phyloP scores from a whole-genome alignment of 768 basidiomycete genomes.

The Tulasnella sp. region DNA sequence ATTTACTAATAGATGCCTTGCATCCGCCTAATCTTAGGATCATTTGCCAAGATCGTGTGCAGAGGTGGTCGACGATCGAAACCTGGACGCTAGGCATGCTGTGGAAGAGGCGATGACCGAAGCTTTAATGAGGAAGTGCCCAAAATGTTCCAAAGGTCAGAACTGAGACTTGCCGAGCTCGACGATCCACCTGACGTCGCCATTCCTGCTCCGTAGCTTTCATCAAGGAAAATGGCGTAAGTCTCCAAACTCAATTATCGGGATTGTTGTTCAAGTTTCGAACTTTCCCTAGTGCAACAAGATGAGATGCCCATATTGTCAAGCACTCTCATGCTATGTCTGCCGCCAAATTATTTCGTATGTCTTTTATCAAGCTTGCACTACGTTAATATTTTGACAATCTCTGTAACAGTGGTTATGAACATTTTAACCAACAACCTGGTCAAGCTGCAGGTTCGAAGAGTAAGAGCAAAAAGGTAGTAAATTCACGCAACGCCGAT shows the following conservation, averaged over 20 bases:
- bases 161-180: slow-evolving; percentile 14
- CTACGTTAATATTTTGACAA: background rate
- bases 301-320: slow-evolving; percentile 72
- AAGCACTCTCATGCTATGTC: slow-evolving; percentile 71
- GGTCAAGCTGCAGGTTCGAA: slow-evolving; percentile 23
- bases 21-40: slow-evolving; percentile 40
- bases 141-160: slow-evolving; percentile 71
- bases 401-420: slow-evolving; percentile 44
- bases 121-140: slow-evolving; percentile 83
- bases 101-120: slow-evolving; percentile 89
- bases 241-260: slow-evolving; percentile 18
- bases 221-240: slow-evolving; percentile 69
- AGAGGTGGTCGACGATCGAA: slow-evolving; percentile 72
- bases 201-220: slow-evolving; percentile 45
- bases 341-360: slow-evolving; percentile 58
- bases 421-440: slow-evolving; percentile 49
- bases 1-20: background rate
- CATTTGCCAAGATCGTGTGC: slow-evolving; percentile 76
- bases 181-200: slow-evolving; percentile 3
- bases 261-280: background rate
- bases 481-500: slow-evolving; percentile 18
- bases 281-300: slow-evolving; percentile 68
- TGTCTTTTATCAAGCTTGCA: background rate
- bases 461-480: slow-evolving; percentile 24
- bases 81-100: slow-evolving; percentile 63